Conservation (phyloP, 306 rosid species). For the Sesbania bispinosa region DNA sequence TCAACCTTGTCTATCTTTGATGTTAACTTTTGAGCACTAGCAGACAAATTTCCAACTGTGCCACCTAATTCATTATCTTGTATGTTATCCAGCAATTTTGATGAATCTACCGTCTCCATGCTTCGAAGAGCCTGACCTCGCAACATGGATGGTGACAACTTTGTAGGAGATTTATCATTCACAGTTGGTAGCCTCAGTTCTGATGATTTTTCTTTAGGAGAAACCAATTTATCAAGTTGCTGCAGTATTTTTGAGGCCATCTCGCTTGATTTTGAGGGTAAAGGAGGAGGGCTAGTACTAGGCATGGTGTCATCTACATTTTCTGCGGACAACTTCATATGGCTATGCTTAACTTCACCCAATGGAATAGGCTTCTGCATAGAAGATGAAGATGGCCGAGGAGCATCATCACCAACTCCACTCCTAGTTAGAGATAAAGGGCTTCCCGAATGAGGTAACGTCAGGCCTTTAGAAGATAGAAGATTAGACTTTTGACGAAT, state of each 20-base stretch:
- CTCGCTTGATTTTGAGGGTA: slow-evolving; percentile 70
- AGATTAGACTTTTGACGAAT: slow-evolving; percentile 78
- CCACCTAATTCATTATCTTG: slow-evolving; percentile 22
- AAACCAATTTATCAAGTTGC: slow-evolving; percentile 76
- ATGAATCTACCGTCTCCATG: slow-evolving; percentile 73
- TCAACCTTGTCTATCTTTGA: slow-evolving; percentile 44
- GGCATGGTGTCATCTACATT: slow-evolving; percentile 44
- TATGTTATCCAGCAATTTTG: slow-evolving; percentile 44
- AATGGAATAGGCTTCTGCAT: slow-evolving; percentile 39
- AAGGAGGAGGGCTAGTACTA: slow-evolving; percentile 44
- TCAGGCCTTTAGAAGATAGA: slow-evolving; percentile 56
- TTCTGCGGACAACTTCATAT: slow-evolving; percentile 39
- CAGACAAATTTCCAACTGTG: slow-evolving; percentile 22
- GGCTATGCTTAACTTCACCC: slow-evolving; percentile 34
- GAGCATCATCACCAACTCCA: slow-evolving; percentile 34
- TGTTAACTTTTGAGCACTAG: slow-evolving; percentile 39
- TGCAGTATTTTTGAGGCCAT: slow-evolving; percentile 79
- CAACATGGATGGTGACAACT: slow-evolving; percentile 77
- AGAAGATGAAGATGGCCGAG: slow-evolving; percentile 41
- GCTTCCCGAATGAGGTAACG: slow-evolving; percentile 41
- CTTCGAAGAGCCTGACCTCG: slow-evolving; percentile 84
- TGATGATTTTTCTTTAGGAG: slow-evolving; percentile 64
- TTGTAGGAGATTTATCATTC: slow-evolving; percentile 54
- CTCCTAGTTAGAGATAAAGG: slow-evolving; percentile 32
- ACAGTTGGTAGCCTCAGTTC: slow-evolving; percentile 37